Evolutionary conservation across 2,329 filamentous ascomycete species (phyloP), one percentile per base, ranked within the genome.

Genomic region (Colletotrichum filicis): DNA sequence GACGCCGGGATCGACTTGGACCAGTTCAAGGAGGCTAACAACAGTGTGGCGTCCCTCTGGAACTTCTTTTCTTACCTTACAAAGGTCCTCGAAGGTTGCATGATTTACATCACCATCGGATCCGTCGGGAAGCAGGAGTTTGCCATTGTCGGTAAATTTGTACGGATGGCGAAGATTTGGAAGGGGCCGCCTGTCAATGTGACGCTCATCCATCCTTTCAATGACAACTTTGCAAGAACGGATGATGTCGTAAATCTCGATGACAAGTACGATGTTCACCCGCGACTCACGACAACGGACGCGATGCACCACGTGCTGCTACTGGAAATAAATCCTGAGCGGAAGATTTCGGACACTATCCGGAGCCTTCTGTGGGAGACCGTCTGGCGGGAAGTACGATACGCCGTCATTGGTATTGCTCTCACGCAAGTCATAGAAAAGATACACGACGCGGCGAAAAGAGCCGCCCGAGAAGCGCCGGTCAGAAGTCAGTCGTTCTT

Each of bases 241-340:
- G 76, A 77, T 9, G 72, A 74, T 19, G 76, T 75, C 11, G 75
- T 76, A n/a, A 77, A 79, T 35, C 66, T 79, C 1, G 78, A 79
- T 66, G 77, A 77, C n/a, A 74, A 77, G 55, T 79, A 79, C 56
- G 78, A 79, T 60, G 77, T 79, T 2, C 78, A 79, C 24, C 78
- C 78, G 30, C 76, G 75, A 7, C 75, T 79, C 12, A 77, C 76
- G 30, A 79, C 77, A 2, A 78, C 77, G n/a, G 78, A 79, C 53
- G 78, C 78, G 26, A 75, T 76, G 57, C 77, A 79, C 24, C 78
- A 79, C 35, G 78, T 79, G 7, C 64, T 79, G 16, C 74, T 79
- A 7, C 19, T 79, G 12, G 77, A 79, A 68, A 24, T 77, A 26
- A 73, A 75, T 16, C 55, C 76, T 1, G 60, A 73, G 52, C 73